Base-by-base conservation (phyloP, 2,329 filamentous ascomycete species). In the Aspergillus pseudotamarii region DNA sequence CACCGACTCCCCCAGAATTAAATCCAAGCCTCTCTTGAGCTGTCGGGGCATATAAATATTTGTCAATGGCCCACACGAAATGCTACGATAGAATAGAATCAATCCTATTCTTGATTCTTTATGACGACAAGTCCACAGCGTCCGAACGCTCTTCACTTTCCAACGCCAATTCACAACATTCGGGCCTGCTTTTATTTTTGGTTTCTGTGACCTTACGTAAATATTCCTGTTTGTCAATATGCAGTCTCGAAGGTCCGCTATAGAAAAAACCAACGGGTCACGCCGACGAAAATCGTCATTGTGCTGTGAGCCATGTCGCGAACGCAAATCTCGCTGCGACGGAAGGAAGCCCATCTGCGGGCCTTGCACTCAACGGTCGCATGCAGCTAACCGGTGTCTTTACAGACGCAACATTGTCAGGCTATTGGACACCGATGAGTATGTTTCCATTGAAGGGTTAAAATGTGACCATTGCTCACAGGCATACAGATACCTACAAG, bases 341-440 rank as follows among this genome's bases (percentile, higher is more conserved):
- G 57, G 60, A n/a, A 54, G 53, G n/a, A 81, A 81, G 65, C 81
- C 80, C 28, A 76, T 82, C 14, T 83, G 80, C 68, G 78, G 76
- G n/a, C 76, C 77, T 2, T 82, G 81, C 58, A 69, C 69, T 48
- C 73, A 75, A 14, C 75, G 79, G 14, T 72, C 71, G 2, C 70
- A 77, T 30, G 63, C 66, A 4, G 64, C 77, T 8, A 72, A 76
- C 36, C 72, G 70, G n/a, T 81, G 79, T 57, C 67, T 79, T 10
- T 82, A 81, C 67, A 79, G 71, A 26, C 63, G 73, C 2, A 74
- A 76, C 4, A 79, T 78, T 66, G 73, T 75, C 9, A 73, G 75
- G 11, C 75, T 74, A 4, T 76, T 74, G 6, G 79, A 75, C 54
- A 77, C 74, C 21, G 76, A 80, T 51, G 76, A 74, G 68, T 64